Conservation (phyloP, 140 eudicot genomes). For the Artemisia princeps region DNA sequence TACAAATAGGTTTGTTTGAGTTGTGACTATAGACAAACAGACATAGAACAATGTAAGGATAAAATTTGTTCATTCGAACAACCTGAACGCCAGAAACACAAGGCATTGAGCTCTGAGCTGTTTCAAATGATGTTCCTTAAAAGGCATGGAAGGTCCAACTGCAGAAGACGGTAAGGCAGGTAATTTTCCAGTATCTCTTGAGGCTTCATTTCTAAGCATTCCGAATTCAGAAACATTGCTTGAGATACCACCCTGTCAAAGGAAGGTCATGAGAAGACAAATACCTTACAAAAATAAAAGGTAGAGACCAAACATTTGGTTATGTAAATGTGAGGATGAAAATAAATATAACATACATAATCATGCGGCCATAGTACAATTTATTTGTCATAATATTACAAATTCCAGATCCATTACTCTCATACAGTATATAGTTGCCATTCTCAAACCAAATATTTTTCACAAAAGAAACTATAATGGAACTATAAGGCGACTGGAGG, state of each 20-base stretch:
- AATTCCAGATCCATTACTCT: no score
- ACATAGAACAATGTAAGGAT: constrained; percentile 4
- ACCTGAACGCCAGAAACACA: constrained; percentile 95
- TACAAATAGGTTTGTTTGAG: constrained; percentile 9
- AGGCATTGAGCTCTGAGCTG: constrained; percentile 99
- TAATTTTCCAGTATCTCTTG: constrained; percentile 69
- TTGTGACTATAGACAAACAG: constrained; percentile 4
- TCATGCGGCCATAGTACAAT: no score
- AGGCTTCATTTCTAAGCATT: constrained; percentile 41
- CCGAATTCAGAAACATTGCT: constrained; percentile 45
- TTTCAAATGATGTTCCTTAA: constrained; percentile 86
- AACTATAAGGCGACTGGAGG: no score
- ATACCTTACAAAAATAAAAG: constrained; percentile 4
- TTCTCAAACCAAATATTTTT: no score
- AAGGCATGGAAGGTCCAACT: constrained; percentile 50
- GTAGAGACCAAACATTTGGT: neutral
- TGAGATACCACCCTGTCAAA: constrained; percentile 50
- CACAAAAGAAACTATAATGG: no score
- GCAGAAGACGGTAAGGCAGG: constrained; percentile 41
- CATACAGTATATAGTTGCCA: no score
- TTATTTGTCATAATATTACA: no score
- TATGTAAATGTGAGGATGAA: no score
- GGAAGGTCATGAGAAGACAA: constrained; percentile 5
- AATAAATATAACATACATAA: no score
- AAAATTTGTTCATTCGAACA: constrained; percentile 1